Evolutionary conservation across 2,329 filamentous ascomycete species (phyloP).

Genomic region (Clonostachys solani): DNA sequence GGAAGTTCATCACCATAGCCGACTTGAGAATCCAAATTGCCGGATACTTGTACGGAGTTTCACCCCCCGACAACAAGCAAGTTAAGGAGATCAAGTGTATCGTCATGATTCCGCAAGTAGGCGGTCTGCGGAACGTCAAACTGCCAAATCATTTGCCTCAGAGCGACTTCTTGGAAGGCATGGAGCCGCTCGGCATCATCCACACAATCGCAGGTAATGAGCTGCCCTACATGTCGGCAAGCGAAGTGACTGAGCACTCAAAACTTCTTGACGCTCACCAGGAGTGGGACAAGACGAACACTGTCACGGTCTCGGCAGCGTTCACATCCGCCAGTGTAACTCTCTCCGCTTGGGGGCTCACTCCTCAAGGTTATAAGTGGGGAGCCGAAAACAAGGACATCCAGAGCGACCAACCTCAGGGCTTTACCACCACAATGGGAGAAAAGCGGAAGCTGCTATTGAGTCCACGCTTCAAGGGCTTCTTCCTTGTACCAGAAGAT

Average conservation of each 20-base stretch:
- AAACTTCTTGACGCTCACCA: slow-evolving; percentile 79
- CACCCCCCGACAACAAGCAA: slow-evolving; percentile 89
- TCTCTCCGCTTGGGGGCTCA: slow-evolving; percentile 88
- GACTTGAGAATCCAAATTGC: slow-evolving; percentile 96
- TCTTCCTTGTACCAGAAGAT: slow-evolving; percentile 91
- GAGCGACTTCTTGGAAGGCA: slow-evolving; percentile 79
- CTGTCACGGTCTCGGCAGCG: slow-evolving; percentile 88
- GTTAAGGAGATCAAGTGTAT: slow-evolving; percentile 97
- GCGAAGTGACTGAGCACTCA: slow-evolving; percentile 91
- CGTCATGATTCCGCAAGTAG: slow-evolving; percentile 96
- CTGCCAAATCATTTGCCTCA: slow-evolving; percentile 85
- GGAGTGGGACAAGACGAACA: slow-evolving; percentile 70
- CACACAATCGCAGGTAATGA: slow-evolving; percentile 95
- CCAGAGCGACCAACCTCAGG: slow-evolving; percentile 87
- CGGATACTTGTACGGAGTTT: slow-evolving; percentile 90
- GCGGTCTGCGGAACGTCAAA: slow-evolving; percentile 87
- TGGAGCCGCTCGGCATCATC: slow-evolving; percentile 92
- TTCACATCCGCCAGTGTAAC: slow-evolving; percentile 97
- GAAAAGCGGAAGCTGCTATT: slow-evolving; percentile 93
- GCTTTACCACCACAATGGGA: slow-evolving; percentile 88
- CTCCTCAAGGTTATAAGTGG: slow-evolving; percentile 92
- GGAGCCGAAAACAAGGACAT: slow-evolving; percentile 93
- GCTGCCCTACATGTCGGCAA: slow-evolving; percentile 91
- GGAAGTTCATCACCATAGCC: slow-evolving; percentile 96
- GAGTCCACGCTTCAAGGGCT: slow-evolving; percentile 89